Base-by-base conservation (phyloP, 352 stramenopile species). In the Aphanomyces invadans region DNA sequence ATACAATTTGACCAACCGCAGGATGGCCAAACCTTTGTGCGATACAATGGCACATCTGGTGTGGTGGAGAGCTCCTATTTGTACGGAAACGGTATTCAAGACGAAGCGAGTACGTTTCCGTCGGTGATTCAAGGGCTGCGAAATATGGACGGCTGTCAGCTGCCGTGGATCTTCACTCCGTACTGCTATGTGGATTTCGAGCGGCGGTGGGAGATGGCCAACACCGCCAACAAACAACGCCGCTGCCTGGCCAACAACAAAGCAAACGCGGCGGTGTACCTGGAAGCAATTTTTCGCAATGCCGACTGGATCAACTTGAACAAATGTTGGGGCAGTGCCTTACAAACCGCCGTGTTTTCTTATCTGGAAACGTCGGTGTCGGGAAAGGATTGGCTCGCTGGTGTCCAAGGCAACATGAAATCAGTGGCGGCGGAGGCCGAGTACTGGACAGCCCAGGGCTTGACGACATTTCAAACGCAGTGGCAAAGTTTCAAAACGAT, bases 401-500 rank as follows among this genome's bases (percentile, higher is more conserved):
- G n/a, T n/a, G n/a, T n/a, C n/a, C 9, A 3, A 3, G 49, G 9
- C 28, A 10, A 60, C 15, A 45, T 28, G 12, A 38, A 42, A 17
- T 26, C 52, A 1, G 1, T 2, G 2, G 23, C 33, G 52, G 51
- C 19, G 33, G 2, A 2, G 36, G 53, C 45, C 33, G 53, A 53
- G 33, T 38, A 2, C 29, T 65, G 57, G 57, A n/a, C 23, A 11
- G 2, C 15, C 1, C 10, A 38, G 12, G 33, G 36, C 26, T 32
- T 65, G 25, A 55, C 32, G 12, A 2, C 0, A 4, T 65, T 36
- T 21, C 51, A 32, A 2, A 65, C 57, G 1, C 57, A 65, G 57
- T 65, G 57, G 57, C 57, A 65, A 32, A 65, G 53, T 36, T 65
- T 36, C 57, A 65, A 65, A 33, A 26, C 26, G 19, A 23, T 65